Evolutionary conservation across 2,329 filamentous ascomycete genomes (phyloP), one percentile per base, ranked within the genome.

Genomic region (Calonectria henricotiae): DNA sequence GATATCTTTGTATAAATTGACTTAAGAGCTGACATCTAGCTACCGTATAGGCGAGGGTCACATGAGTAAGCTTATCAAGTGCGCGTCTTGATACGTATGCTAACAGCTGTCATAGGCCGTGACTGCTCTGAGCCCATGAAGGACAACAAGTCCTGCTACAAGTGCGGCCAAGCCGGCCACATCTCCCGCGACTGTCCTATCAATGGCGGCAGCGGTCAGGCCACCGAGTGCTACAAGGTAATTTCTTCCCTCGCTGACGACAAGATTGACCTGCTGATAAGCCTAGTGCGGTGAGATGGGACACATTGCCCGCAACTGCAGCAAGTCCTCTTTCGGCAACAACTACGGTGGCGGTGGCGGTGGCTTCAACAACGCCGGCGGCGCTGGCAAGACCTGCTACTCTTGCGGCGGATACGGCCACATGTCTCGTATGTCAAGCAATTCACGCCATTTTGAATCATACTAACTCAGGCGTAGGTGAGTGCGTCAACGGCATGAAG

Each of bases 401-500:
- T 97, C 95, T 51, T 98, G 96, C 87, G 96, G 96, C 79, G 96
- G 96, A 76, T 95, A 94, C 82, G 96, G 96, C 80, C 96, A 99
- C 88, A 96, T 98, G 93, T 95, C 94, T 82, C 93, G 95, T 89
- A 82, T 80, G 89, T 88, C n/a, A 6, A 32, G 7, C 20, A 13
- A 37, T 37, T 23, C n/a, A 9, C 27, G n/a, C 5, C 13, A 4
- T 15, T 11, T 5, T 46, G 13, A 30, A 35, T 23, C 39, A 63
- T n/a, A 49, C 78, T 79, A 74, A 79, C 58, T 61, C 61, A 60
- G 20, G n/a, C 61, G 23, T 68, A 90, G 89, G 90, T 78, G 96
- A 98, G 86, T 99, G 96, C 86, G 97, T 96, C 79, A 97, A 98
- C 85, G 96, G 96, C 80, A 96, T 97, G 89, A 98, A 98, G 89